phyloP scores from a whole-genome alignment of 768 basidiomycete species.

The Termitomyces titanicus region DNA sequence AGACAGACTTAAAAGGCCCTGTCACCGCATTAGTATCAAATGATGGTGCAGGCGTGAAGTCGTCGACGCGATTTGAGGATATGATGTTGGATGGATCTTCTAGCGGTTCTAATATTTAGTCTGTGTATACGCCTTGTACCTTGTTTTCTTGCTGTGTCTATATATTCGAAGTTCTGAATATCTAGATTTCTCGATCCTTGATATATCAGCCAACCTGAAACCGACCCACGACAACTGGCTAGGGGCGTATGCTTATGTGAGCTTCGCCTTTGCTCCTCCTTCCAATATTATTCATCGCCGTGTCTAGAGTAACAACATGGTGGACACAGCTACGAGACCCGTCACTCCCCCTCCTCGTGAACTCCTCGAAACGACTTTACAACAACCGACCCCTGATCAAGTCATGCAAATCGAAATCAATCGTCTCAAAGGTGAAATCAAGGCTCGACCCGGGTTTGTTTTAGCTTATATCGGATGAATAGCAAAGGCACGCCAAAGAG shows the following conservation, averaged over 20 bases:
- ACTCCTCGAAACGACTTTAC: slow-evolving; percentile 18
- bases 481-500: slow-evolving; percentile 78
- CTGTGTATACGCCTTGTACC: background rate
- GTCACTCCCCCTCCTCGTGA: slow-evolving; percentile 37
- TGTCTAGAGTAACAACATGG: slow-evolving; percentile 20
- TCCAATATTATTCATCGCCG: background rate
- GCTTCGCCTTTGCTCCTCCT: background rate
- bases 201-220: too few species aligned
- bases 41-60: slow-evolving; percentile 4
- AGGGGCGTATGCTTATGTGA: background rate
- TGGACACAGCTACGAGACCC: slow-evolving; percentile 21
- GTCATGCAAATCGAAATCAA: slow-evolving; percentile 74
- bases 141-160: background rate
- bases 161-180: background rate
- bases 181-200: too few species aligned
- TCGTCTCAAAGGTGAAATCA: slow-evolving; percentile 59
- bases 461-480: background rate
- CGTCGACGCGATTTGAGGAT: slow-evolving; percentile 11
- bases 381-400: slow-evolving; percentile 61
- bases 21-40: background rate
- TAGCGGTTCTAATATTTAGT: slow-evolving; percentile 6
- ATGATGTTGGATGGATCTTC: slow-evolving; percentile 20
- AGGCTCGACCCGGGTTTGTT: background rate
- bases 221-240: too few species aligned
- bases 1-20: background rate